These are phyloP conservation scores for Trichophyton schoenleinii DNA, from an alignment of 2,329 filamentous ascomycete genomes.

Conservation along the genomic window DNA sequence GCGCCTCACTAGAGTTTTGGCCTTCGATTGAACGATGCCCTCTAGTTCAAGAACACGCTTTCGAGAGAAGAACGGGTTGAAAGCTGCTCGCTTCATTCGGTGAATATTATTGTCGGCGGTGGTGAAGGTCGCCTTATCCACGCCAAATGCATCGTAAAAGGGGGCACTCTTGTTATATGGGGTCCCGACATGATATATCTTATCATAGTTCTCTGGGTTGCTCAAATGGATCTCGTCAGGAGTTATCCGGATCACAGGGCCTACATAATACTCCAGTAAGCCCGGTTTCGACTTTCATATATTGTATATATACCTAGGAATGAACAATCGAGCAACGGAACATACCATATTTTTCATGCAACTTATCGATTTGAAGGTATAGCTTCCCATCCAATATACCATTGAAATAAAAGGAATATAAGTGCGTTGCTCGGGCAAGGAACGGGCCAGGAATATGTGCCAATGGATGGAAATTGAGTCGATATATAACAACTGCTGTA, in stretches of 20 bases:
- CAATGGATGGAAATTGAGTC: background rate
- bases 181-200: constrained; percentile 16
- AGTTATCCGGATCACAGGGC: constrained; percentile 13
- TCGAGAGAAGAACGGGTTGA: constrained; percentile 21
- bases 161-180: constrained; percentile 15
- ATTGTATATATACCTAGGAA: background rate
- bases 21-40: constrained; percentile 14
- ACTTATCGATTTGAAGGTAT: constrained; percentile 1
- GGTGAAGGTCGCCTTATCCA: constrained; percentile 21
- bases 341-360: background rate
- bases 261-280: background rate
- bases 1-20: constrained; percentile 16
- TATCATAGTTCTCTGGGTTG: constrained; percentile 16
- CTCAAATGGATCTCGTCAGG: constrained; percentile 12
- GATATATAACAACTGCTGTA: constrained; percentile 1
- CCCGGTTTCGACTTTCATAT: background rate
- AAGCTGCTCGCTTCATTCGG: constrained; percentile 17
- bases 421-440: background rate
- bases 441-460: constrained; percentile 2
- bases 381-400: background rate
- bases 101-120: constrained; percentile 18
- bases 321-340: background rate
- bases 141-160: constrained; percentile 20
- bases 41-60: constrained; percentile 14
- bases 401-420: constrained; percentile 4